These are phyloP conservation scores for Cercospora sp. DNA, from an alignment of 2,329 filamentous ascomycete genomes.

Conservation along the genomic window DNA sequence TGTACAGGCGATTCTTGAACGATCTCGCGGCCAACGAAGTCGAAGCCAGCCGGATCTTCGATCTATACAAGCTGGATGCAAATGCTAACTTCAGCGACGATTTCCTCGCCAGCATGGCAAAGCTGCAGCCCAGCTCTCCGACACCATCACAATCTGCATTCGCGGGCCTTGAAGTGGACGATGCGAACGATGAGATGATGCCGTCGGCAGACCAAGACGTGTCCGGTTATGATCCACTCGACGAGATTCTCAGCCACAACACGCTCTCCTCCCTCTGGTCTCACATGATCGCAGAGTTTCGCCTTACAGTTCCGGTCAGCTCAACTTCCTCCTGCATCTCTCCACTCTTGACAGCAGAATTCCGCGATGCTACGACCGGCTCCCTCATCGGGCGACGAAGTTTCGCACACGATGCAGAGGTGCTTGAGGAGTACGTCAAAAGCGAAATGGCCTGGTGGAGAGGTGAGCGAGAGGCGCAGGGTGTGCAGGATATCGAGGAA, in stretches of 20 bases:
- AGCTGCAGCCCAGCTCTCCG: constrained; percentile 52
- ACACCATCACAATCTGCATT: not conserved
- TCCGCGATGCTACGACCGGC: constrained; percentile 50
- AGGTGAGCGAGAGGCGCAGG: constrained; percentile 68
- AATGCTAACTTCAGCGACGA: constrained; percentile 70
- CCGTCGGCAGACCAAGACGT: constrained; percentile 3
- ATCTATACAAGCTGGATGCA: constrained; percentile 68
- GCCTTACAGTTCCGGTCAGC: constrained; percentile 45
- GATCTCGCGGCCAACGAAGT: constrained; percentile 70
- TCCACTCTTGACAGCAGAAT: constrained; percentile 59
- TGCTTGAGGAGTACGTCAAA: constrained; percentile 65
- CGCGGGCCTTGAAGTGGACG: not conserved
- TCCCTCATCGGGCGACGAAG: constrained; percentile 58
- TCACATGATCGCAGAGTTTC: constrained; percentile 63
- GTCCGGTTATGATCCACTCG: constrained; percentile 43
- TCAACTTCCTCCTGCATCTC: constrained; percentile 47
- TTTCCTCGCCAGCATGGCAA: constrained; percentile 75
- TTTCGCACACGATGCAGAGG: constrained; percentile 65
- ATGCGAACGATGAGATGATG: constrained; percentile 45
- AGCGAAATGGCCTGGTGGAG: constrained; percentile 85
- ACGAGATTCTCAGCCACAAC: constrained; percentile 59
- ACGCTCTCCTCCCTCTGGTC: constrained; percentile 61
- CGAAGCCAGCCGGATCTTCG: constrained; percentile 67
- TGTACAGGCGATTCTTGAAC: constrained; percentile 84
- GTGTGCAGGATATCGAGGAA: constrained; percentile 73